These are phyloP conservation scores for Acephala macrosclerotiorum DNA, from an alignment of 2,329 filamentous ascomycete species.

Conservation along the genomic window DNA sequence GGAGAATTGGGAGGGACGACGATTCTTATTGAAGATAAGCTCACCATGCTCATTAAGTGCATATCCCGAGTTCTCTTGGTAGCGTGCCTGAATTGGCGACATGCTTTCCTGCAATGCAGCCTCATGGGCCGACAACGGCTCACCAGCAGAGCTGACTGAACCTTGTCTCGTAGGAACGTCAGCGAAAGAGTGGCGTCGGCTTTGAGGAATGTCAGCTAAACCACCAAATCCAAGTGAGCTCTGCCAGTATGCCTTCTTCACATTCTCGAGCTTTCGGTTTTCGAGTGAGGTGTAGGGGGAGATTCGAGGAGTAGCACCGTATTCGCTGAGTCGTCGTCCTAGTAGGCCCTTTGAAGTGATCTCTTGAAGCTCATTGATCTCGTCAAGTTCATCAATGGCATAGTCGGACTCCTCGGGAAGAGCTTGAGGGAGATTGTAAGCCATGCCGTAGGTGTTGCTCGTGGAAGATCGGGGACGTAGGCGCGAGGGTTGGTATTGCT, in stretches of 20 bases:
- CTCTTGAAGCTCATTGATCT: slow-evolving; percentile 57
- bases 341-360: slow-evolving; percentile 40
- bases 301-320: slow-evolving; percentile 38
- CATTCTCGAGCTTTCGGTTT: slow-evolving; percentile 67
- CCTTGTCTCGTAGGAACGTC: slow-evolving; percentile 70
- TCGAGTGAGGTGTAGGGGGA: slow-evolving; percentile 55
- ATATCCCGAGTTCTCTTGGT: slow-evolving; percentile 41
- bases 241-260: slow-evolving; percentile 76
- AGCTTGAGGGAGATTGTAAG: slow-evolving; percentile 64
- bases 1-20: slow-evolving; percentile 22
- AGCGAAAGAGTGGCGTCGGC: slow-evolving; percentile 81
- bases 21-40: slow-evolving; percentile 31
- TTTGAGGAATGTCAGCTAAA: slow-evolving; percentile 70
- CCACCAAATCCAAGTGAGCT: slow-evolving; percentile 72
- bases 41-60: slow-evolving; percentile 45
- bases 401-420: slow-evolving; percentile 73
- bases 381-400: slow-evolving; percentile 76
- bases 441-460: slow-evolving; percentile 56
- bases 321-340: slow-evolving; percentile 49
- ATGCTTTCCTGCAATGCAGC: slow-evolving; percentile 38
- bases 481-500: slow-evolving; percentile 62
- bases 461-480: slow-evolving; percentile 66
- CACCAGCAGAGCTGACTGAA: slow-evolving; percentile 67
- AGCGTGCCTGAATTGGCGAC: slow-evolving; percentile 40
- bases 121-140: slow-evolving; percentile 52